Evolutionary conservation across 495 filamentous ascomycete genomes (phyloP).

Genomic region (Hapsidospora chrysogenum): DNA sequence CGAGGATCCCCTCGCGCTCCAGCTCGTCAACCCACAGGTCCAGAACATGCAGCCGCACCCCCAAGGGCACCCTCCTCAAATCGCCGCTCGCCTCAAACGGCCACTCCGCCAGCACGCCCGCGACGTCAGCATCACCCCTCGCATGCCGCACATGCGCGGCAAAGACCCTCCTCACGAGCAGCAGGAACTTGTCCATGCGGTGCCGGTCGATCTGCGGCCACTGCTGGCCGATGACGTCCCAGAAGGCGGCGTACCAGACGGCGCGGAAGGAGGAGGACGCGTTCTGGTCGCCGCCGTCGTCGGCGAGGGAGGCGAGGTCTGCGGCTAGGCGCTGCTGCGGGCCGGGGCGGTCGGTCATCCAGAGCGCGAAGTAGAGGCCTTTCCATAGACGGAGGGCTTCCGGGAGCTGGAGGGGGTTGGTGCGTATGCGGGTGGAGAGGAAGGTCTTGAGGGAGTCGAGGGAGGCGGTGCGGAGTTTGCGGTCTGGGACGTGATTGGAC

Average conservation of each 20-base stretch:
- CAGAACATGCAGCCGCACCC: conserved; percentile 70
- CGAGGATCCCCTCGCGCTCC: conserved; percentile 46
- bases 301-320: conserved; percentile 59
- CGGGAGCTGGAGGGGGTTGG: conserved; percentile 40
- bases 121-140: conserved; percentile 17
- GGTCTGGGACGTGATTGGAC: conserved; percentile 33
- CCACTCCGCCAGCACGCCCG: conserved; percentile 24
- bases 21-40: conserved; percentile 87
- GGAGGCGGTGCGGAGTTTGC: conserved; percentile 64
- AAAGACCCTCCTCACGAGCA: conserved; percentile 64
- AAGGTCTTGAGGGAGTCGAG: conserved; percentile 65
- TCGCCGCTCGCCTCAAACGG: conserved; percentile 24
- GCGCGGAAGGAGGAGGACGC: conserved; percentile 34
- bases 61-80: conserved; percentile 44
- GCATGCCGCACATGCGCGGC: conserved; percentile 46
- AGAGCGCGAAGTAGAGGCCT: conserved; percentile 91
- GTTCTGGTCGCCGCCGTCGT: conserved; percentile 42
- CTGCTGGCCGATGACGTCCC: conserved; percentile 71
- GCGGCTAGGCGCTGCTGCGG: conserved; percentile 71
- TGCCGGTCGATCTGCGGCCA: conserved; percentile 71
- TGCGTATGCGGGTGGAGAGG: conserved; percentile 43
- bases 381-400: conserved; percentile 92
- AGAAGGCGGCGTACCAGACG: conserved; percentile 61
- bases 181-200: conserved; percentile 85
- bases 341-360: conserved; percentile 80